phyloP scores from a whole-genome alignment of 352 stramenopile species.

The Phytopythium litorale region DNA sequence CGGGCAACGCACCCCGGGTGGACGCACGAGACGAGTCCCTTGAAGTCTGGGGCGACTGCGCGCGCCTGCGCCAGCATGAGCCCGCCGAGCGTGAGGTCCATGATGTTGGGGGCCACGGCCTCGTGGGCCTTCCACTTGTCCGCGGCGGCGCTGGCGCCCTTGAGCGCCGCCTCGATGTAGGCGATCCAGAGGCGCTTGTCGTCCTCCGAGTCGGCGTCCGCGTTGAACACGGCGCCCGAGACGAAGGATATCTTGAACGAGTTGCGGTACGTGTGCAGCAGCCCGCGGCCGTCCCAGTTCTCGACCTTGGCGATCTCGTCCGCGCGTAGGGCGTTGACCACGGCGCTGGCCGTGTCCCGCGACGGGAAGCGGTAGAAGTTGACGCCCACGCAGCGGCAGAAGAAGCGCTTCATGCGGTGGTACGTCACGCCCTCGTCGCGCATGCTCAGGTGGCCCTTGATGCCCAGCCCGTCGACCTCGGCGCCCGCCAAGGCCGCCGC shows the following conservation, averaged over 20 bases:
- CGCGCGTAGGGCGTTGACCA: slow-evolving; percentile 62
- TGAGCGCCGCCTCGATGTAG: slow-evolving; percentile 67
- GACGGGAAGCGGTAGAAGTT: slow-evolving; percentile 77
- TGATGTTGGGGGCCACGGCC: slow-evolving; percentile 29
- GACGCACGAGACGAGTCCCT: slow-evolving; percentile 52
- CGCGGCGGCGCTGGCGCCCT: slow-evolving; percentile 26
- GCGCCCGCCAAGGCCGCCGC: slow-evolving; percentile 16
- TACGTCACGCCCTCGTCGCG: slow-evolving; percentile 80
- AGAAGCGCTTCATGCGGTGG: slow-evolving; percentile 86
- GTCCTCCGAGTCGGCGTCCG: slow-evolving; percentile 74
- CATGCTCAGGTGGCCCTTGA: slow-evolving; percentile 79
- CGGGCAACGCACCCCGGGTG: slow-evolving; percentile 60
- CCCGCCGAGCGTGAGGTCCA: slow-evolving; percentile 48
- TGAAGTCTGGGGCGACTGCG: slow-evolving; percentile 59
- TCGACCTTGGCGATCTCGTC: slow-evolving; percentile 77
- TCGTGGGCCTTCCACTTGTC: slow-evolving; percentile 35
- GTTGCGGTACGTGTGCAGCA: slow-evolving; percentile 79
- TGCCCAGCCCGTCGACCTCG: slow-evolving; percentile 58
- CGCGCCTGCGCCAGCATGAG: slow-evolving; percentile 68
- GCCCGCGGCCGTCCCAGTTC: slow-evolving; percentile 78
- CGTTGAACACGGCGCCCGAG: slow-evolving; percentile 70
- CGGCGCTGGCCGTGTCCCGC: slow-evolving; percentile 47
- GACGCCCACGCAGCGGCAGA: slow-evolving; percentile 73
- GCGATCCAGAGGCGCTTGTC: slow-evolving; percentile 77
- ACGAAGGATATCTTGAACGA: slow-evolving; percentile 84